These are phyloP conservation scores for Phialophora verrucosa DNA, from an alignment of 2,329 filamentous ascomycete species.

Conservation along the genomic window DNA sequence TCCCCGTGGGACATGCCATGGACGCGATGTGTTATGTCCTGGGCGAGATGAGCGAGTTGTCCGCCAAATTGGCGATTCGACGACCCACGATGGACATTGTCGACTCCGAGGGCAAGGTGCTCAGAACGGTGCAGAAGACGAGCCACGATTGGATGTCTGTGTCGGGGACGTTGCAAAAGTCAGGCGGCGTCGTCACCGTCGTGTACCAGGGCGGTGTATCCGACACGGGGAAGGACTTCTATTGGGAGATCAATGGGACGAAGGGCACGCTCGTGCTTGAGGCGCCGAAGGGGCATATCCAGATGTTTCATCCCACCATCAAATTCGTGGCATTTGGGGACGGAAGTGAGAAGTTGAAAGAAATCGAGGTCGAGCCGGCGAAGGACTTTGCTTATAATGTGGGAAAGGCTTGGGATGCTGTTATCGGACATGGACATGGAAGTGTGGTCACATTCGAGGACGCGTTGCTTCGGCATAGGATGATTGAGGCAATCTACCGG, in stretches of 20 bases:
- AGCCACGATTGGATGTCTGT: constrained; percentile 33
- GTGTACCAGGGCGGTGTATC: constrained; percentile 26
- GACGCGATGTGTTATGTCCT: constrained; percentile 34
- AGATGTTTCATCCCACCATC: constrained; percentile 35
- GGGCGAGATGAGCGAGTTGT: constrained; percentile 28
- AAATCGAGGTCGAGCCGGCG: constrained; percentile 21
- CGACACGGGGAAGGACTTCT: constrained; percentile 26
- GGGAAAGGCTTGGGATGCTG: constrained; percentile 34
- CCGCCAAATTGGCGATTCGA: constrained; percentile 25
- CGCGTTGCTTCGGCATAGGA: constrained; percentile 31
- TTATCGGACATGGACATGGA: constrained; percentile 28
- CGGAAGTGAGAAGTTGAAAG: constrained; percentile 18
- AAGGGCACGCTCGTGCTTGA: constrained; percentile 34
- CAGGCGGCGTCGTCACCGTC: constrained; percentile 23
- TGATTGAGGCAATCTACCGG: constrained; percentile 36
- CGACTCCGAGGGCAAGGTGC: constrained; percentile 15
- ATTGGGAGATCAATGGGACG: constrained; percentile 36
- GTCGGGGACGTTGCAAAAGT: constrained; percentile 21
- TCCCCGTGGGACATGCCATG: constrained; percentile 31
- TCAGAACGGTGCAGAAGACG: constrained; percentile 28
- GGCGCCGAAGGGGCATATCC: constrained; percentile 24
- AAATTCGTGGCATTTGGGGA: constrained; percentile 23
- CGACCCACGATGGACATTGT: constrained; percentile 23
- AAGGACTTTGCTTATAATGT: constrained; percentile 31
- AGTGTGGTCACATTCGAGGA: constrained; percentile 31